Evolutionary conservation across 495 filamentous ascomycete species (phyloP), one percentile per base, ranked within the genome.

Genomic region (Neurospora sp.): DNA sequence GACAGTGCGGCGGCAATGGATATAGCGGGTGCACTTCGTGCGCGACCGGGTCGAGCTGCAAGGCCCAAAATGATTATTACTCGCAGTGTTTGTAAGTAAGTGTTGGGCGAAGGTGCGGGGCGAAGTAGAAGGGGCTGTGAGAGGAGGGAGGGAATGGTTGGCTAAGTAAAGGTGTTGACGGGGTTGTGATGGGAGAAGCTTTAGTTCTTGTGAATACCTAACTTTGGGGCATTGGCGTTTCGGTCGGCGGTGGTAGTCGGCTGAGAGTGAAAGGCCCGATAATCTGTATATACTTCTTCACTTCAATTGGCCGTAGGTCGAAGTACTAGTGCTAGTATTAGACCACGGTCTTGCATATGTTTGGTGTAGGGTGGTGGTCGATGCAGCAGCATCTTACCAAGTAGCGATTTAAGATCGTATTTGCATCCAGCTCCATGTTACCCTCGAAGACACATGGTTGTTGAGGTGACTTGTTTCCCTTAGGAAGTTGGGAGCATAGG

Each of bases 1-100:
- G 75, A 39, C 83, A 84, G 75, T 84, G 83, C 75, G 83, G 82
- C 37, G 82, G 83, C 7, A 72, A 20, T 39, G 78, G 79, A 14
- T 82, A 42, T 40, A 76, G 38, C 2, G 81, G 81, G 9, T 81
- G 79, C 78, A 78, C 76, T 12, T 66, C 39, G 11, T 82, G 81
- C 74, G 76, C 74, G 22, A 42, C 68, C 37, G 76, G 80, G 35
- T 76, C 74, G 42, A 79, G 73, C 7, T 81, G 79, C 77, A 73
- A 20, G 41, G 41, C 46, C 48, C 40, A 38, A 7, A 81, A 81
- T 68, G 74, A 76, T 1, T 80, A 78, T 59, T 81, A 80, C 72
- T 75, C 70, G n/a, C 79, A 81, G 75, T 81, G 79, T 48, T 10
- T 79, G 7, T 78, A 74, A 76, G 37, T 18, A 1, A 27, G 35